These are phyloP conservation scores for Golubevia pallescens DNA, from an alignment of 1,284 basidiomycete genomes.

Conservation along the genomic window DNA sequence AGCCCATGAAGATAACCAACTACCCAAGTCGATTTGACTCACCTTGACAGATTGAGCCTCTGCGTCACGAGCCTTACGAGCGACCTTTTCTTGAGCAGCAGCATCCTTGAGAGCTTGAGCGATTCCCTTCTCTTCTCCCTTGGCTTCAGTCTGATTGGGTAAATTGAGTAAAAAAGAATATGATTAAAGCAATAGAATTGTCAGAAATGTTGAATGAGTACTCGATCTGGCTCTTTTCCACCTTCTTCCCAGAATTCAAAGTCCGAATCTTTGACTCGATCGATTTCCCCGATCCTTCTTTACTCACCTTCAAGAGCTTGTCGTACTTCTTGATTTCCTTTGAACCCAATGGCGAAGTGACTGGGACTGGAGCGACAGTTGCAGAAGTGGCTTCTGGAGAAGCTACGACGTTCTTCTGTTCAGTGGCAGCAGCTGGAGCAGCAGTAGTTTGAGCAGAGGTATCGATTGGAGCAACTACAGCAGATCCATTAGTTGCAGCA, in stretches of 20 bases:
- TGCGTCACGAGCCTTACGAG: slow-evolving; percentile 46
- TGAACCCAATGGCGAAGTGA: slow-evolving; percentile 18
- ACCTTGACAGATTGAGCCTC: slow-evolving; percentile 37
- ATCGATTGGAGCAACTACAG: neutral
- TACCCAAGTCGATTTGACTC: no score
- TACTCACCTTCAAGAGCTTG: slow-evolving; percentile 21
- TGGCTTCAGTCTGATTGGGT: slow-evolving; percentile 33
- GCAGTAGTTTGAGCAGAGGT: slow-evolving; percentile 12
- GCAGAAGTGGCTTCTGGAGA: slow-evolving; percentile 14
- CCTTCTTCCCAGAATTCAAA: no score
- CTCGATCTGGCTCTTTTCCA: no score
- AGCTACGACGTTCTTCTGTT: neutral
- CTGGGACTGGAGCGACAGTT: slow-evolving; percentile 10
- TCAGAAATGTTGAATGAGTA: no score
- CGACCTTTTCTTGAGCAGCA: slow-evolving; percentile 33
- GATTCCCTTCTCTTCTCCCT: slow-evolving; percentile 45
- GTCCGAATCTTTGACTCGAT: no score
- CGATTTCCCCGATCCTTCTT: no score
- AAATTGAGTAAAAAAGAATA: neutral
- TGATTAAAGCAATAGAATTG: neutral
- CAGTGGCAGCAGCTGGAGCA: slow-evolving; percentile 5
- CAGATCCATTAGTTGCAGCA: no score
- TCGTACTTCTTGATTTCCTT: slow-evolving; percentile 52
- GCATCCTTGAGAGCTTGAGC: slow-evolving; percentile 48
- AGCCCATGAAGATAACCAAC: neutral